Evolutionary conservation across 345 rosid genomes (phyloP).

Genomic region (Brassica cretica): DNA sequence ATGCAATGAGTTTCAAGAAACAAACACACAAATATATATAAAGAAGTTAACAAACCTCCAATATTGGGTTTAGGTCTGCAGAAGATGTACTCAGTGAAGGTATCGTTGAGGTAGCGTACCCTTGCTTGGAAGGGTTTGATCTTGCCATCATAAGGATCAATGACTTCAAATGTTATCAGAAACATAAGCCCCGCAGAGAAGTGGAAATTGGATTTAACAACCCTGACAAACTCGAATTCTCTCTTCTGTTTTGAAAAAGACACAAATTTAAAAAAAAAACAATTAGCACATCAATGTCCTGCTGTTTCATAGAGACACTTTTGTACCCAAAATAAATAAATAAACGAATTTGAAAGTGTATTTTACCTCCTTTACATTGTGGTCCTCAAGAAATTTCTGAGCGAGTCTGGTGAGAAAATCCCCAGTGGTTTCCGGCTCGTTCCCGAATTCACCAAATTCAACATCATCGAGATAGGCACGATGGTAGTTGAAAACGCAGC

Average conservation of each 20-base stretch:
- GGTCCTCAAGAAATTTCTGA: background rate
- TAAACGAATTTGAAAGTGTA: background rate
- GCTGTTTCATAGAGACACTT: background rate
- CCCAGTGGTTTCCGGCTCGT: background rate
- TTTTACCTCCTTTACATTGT: background rate
- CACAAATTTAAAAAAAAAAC: background rate
- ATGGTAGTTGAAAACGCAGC: constrained; percentile 23
- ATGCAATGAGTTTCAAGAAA: too few species aligned
- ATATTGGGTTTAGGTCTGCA: background rate
- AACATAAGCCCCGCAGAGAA: background rate
- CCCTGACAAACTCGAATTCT: background rate
- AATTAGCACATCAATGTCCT: background rate
- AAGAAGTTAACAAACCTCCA: background rate
- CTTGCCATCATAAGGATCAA: constrained; percentile 6
- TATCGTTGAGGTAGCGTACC: background rate
- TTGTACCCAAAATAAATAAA: too few species aligned
- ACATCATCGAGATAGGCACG: background rate
- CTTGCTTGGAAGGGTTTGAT: constrained; percentile 13
- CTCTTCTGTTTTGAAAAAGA: background rate
- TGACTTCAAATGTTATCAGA: constrained; percentile 23
- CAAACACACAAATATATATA: too few species aligned
- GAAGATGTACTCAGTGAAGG: background rate
- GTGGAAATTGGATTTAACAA: constrained; percentile 5
- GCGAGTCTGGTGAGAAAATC: constrained; percentile 6
- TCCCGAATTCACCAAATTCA: background rate